Percentiles rank a stretch among this genome's conserved stretches.
Evolutionary conservation across 441 rosid species (phyloP).

Genomic region (Melastoma candidum): DNA sequence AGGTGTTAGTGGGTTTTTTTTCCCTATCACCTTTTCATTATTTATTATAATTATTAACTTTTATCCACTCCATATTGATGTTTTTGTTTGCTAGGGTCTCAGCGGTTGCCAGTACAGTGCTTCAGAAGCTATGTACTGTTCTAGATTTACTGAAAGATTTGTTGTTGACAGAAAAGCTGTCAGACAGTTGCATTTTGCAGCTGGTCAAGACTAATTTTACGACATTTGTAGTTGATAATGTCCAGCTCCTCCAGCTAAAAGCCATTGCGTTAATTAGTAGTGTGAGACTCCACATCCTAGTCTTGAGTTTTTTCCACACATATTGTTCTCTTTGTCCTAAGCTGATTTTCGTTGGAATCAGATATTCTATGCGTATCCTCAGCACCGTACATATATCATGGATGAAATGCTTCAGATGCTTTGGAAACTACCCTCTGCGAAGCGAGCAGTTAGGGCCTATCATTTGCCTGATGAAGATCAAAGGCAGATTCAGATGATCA

Average conservation of each 20-base stretch:
- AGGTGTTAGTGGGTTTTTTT: slow-evolving; percentile 43
- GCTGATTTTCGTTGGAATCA: slow-evolving; percentile 28
- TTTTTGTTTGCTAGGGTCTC: slow-evolving; percentile 67
- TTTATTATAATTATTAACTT: too few species aligned
- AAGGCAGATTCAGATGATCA: slow-evolving; percentile 95
- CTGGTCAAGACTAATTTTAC: slow-evolving; percentile 81
- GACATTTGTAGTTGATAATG: slow-evolving; percentile 91
- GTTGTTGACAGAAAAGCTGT: slow-evolving; percentile 75
- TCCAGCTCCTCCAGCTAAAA: slow-evolving; percentile 95
- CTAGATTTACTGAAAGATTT: slow-evolving; percentile 90
- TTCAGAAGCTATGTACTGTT: slow-evolving; percentile 93
- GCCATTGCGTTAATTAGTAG: slow-evolving; percentile 76
- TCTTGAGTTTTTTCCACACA: slow-evolving; percentile 5
- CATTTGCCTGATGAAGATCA: slow-evolving; percentile 98
- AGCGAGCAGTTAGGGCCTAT: slow-evolving; percentile 75
- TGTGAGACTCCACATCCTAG: slow-evolving; percentile 37
- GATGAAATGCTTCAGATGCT: slow-evolving; percentile 87
- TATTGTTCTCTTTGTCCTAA: slow-evolving; percentile 10
- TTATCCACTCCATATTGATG: too few species aligned
- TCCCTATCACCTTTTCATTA: neutral
- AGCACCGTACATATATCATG: slow-evolving; percentile 75
- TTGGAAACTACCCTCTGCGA: slow-evolving; percentile 87
- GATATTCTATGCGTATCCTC: slow-evolving; percentile 85
- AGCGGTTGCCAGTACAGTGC: slow-evolving; percentile 63
- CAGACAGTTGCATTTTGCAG: slow-evolving; percentile 97